These are phyloP conservation scores for Ceratobasidium papillatum DNA, from an alignment of 1,284 basidiomycete genomes.

Conservation along the genomic window DNA sequence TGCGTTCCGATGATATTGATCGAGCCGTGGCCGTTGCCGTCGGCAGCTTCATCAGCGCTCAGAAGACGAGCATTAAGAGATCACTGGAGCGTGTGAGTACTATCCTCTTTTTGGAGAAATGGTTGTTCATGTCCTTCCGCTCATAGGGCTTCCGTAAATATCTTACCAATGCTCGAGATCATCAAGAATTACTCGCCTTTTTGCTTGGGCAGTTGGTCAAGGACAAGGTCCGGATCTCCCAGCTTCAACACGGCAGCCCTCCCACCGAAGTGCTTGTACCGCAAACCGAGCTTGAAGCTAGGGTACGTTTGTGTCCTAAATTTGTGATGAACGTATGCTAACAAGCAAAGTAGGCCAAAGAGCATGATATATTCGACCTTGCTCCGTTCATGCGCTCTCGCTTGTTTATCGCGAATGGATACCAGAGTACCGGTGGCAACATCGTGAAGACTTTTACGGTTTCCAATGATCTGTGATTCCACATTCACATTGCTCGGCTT, in stretches of 20 bases:
- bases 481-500: neutral
- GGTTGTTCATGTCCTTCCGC: neutral
- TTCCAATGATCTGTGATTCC: conserved; percentile 16
- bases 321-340: conserved; percentile 32
- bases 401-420: conserved; percentile 91
- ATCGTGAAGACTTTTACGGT: conserved; percentile 74
- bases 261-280: conserved; percentile 80
- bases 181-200: conserved; percentile 95
- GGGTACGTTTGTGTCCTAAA: conserved; percentile 61
- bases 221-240: conserved; percentile 88
- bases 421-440: conserved; percentile 69
- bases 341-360: conserved; percentile 74
- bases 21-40: conserved; percentile 96
- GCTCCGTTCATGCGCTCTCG: conserved; percentile 85
- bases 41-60: conserved; percentile 93
- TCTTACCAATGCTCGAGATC: conserved; percentile 90
- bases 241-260: conserved; percentile 77
- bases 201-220: conserved; percentile 94
- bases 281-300: conserved; percentile 80
- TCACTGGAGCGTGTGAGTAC: conserved; percentile 87
- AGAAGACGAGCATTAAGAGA: conserved; percentile 99
- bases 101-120: neutral
- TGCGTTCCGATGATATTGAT: conserved; percentile 96
- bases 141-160: conserved; percentile 94
- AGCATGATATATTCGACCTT: conserved; percentile 93